Evolutionary conservation across 768 basidiomycete genomes (phyloP), one percentile per base, ranked within the genome.

Genomic region (Kwoniella europaea): DNA sequence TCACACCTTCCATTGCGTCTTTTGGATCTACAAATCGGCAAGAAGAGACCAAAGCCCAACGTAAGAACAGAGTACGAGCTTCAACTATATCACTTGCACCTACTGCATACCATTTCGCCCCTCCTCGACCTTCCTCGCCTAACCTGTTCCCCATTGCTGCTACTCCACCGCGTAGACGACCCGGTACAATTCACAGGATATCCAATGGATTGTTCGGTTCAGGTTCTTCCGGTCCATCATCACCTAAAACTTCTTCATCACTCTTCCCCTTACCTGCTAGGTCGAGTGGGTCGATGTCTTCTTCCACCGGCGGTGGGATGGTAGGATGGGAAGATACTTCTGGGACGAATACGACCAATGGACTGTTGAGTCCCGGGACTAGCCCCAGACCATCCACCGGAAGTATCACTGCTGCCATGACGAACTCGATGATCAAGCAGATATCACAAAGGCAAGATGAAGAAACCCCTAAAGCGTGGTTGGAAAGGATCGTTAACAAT

Each of bases 401-500:
- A 15, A 74, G 70, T 53, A 63, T 71, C 41, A 56, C 67, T 1
- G 66, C 71, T 54, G 50, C 59, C 3, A 67, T 62, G 67, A 63
- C 43, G n/a, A 61, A 63, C 35, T 24, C 59, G 55, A 24, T 65
- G 46, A 50, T 67, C 22, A 73, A 73, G 62, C 75, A 75, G n/a
- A 44, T 73, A 6, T 61, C 76, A 0, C 62, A 60, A 27, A 60
- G 72, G 10, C 73, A 79, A 29, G 73, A 69, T 5, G 88, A 87
- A 43, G 93, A 96, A 83, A 87, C 89, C 24, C 89, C 91, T 1
- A 89, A 89, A 68, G 81, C 84, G 2, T 98, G 92, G 84, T 82
- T 97, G 41, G 79, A 84, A 13, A 86, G 93, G 69, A 83, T 98
- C 53, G 83, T 86, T 52, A 84, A 87, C 18, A 87, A 87, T 43